A percentile compares a stretch with the other conserved stretches of the same genome.
These are phyloP conservation scores for Dovyalis caffra DNA, from an alignment of 345 rosid genomes.

Conservation along the genomic window DNA sequence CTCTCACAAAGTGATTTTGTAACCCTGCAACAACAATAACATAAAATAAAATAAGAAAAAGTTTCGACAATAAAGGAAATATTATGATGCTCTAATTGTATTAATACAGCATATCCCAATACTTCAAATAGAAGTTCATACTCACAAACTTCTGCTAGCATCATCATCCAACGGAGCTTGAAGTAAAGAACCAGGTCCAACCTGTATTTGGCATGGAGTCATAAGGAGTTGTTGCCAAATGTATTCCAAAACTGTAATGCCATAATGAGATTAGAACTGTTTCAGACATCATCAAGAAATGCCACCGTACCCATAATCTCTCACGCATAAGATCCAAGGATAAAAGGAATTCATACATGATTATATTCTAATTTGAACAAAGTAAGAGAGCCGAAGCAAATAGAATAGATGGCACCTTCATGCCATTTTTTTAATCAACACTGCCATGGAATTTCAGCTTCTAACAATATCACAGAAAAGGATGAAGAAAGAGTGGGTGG, in stretches of 20 bases:
- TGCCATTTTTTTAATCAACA: background rate
- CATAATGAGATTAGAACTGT: background rate
- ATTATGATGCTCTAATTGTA: constrained; percentile 6
- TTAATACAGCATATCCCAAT: constrained; percentile 7
- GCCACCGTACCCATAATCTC: background rate
- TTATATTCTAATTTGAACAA: background rate
- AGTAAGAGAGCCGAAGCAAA: background rate
- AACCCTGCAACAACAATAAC: constrained; percentile 47
- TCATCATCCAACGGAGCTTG: constrained; percentile 85
- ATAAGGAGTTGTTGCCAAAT: constrained; percentile 4
- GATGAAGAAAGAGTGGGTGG: background rate
- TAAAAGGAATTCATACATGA: background rate
- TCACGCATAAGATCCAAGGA: background rate
- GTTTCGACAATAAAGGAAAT: constrained; percentile 3
- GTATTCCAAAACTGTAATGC: constrained; percentile 14
- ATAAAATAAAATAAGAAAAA: constrained; percentile 12
- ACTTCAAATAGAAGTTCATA: constrained; percentile 31
- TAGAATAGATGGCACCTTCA: background rate
- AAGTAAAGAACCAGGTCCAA: constrained; percentile 84
- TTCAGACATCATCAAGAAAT: constrained; percentile 1
- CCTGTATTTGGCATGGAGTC: constrained; percentile 42
- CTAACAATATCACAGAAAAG: background rate
- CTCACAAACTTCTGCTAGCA: constrained; percentile 82
- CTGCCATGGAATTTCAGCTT: background rate
- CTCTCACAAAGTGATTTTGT: constrained; percentile 72